Conservation (phyloP, 148 eudicot genomes). For the Rhododendron mucronatum region DNA sequence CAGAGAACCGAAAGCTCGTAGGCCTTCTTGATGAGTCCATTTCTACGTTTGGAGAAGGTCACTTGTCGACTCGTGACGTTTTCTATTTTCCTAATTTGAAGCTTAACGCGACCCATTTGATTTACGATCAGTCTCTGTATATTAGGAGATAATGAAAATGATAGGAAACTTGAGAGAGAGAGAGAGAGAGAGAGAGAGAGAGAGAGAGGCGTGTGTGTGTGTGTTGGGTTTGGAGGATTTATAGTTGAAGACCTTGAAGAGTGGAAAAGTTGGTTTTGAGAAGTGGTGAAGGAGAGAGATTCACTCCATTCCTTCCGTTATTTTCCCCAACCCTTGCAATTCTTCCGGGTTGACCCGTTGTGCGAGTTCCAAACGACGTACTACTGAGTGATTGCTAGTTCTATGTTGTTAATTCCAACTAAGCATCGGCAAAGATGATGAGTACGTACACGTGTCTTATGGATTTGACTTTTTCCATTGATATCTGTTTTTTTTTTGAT, state of each 20-base stretch:
- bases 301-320: slow-evolving; percentile 10
- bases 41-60: slow-evolving; percentile 80
- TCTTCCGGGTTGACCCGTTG: slow-evolving; percentile 7
- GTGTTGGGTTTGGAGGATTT: not conserved
- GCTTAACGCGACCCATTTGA: slow-evolving; percentile 72
- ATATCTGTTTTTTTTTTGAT: not conserved
- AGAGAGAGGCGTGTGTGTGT: not conserved
- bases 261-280: slow-evolving; percentile 15
- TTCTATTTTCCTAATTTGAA: slow-evolving; percentile 65
- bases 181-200: not conserved
- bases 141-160: not conserved
- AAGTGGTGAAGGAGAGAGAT: slow-evolving; percentile 13
- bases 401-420: not conserved
- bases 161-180: not conserved
- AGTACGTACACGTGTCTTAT: not conserved
- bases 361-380: not conserved
- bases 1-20: slow-evolving; percentile 72
- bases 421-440: not conserved
- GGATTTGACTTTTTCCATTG: not conserved
- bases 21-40: slow-evolving; percentile 83
- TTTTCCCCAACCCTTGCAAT: slow-evolving; percentile 1
- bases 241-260: not conserved
- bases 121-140: not conserved
- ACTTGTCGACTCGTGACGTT: slow-evolving; percentile 74
- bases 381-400: too few relatives aligned